Conservation (phyloP, 1,139 yeast species). For the Pichia sp. region DNA sequence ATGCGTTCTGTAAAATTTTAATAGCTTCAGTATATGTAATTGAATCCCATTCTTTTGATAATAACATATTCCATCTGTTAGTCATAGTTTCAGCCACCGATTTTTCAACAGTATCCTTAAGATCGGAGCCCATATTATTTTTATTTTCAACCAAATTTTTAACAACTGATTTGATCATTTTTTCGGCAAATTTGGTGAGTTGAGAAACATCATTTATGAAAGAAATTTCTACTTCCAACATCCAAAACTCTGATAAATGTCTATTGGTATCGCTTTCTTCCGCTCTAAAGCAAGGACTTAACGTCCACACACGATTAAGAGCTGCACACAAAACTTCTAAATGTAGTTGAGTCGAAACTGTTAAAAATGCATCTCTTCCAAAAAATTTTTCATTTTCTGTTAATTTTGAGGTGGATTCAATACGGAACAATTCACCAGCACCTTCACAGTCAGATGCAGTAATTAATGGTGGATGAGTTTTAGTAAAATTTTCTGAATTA, state of each 20-base stretch:
- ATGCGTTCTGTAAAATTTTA: constrained; percentile 36
- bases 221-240: constrained; percentile 88
- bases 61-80: constrained; percentile 34
- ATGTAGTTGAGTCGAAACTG: constrained; percentile 91
- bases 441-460: constrained; percentile 97
- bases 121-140: constrained; percentile 36
- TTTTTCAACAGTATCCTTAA: constrained; percentile 35
- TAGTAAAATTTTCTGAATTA: constrained; percentile 46
- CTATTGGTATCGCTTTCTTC: constrained; percentile 87
- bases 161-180: constrained; percentile 57
- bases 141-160: constrained; percentile 31
- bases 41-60: constrained; percentile 51
- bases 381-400: constrained; percentile 40
- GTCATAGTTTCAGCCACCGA: constrained; percentile 33
- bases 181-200: constrained; percentile 61
- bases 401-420: constrained; percentile 35
- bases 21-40: constrained; percentile 76
- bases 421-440: constrained; percentile 80
- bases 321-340: constrained; percentile 76
- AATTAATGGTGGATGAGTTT: constrained; percentile 78
- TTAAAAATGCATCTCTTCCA: constrained; percentile 57
- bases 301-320: constrained; percentile 76
- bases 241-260: constrained; percentile 94
- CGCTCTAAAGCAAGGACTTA: constrained; percentile 91
- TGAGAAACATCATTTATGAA: constrained; percentile 54